These are phyloP conservation scores for Colletotrichum eremochloae DNA, from an alignment of 2,329 filamentous ascomycete species.

Conservation along the genomic window DNA sequence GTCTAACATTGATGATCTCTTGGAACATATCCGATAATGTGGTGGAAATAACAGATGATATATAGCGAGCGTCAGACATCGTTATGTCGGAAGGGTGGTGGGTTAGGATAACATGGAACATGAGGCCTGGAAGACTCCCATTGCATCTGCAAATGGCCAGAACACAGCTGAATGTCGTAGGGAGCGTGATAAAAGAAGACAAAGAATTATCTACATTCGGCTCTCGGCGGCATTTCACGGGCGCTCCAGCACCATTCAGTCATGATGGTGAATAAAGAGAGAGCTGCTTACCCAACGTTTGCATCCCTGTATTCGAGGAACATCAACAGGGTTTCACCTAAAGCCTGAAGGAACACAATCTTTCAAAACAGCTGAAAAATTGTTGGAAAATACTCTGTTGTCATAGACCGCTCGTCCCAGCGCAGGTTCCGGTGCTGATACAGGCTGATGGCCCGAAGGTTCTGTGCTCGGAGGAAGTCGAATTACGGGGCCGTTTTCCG, in stretches of 20 bases:
- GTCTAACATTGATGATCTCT: not conserved
- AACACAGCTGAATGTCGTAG: not conserved
- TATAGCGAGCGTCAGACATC: not conserved
- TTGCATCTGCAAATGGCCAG: not conserved
- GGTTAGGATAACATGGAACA: too few relatives aligned
- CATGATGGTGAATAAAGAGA: not conserved
- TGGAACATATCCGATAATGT: not conserved
- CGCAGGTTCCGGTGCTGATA: not conserved
- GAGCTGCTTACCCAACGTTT: not conserved
- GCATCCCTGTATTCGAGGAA: not conserved
- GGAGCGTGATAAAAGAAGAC: fast-evolving
- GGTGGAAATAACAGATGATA: not conserved
- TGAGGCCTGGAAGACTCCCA: not conserved
- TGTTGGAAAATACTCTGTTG: not conserved
- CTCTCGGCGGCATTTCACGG: not conserved
- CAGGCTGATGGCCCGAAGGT: not conserved
- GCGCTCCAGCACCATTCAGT: not conserved
- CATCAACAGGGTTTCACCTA: not conserved
- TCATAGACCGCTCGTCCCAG: too few relatives aligned
- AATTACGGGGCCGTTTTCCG: constrained; percentile 7
- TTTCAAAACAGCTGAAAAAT: not conserved
- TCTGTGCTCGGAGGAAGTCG: constrained; percentile 2
- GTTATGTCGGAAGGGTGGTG: not conserved
- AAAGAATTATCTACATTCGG: not conserved
- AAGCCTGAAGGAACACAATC: too few relatives aligned